phyloP scores from a whole-genome alignment of 2,329 filamentous ascomycete species.

The Sclerotinia glacialis region DNA sequence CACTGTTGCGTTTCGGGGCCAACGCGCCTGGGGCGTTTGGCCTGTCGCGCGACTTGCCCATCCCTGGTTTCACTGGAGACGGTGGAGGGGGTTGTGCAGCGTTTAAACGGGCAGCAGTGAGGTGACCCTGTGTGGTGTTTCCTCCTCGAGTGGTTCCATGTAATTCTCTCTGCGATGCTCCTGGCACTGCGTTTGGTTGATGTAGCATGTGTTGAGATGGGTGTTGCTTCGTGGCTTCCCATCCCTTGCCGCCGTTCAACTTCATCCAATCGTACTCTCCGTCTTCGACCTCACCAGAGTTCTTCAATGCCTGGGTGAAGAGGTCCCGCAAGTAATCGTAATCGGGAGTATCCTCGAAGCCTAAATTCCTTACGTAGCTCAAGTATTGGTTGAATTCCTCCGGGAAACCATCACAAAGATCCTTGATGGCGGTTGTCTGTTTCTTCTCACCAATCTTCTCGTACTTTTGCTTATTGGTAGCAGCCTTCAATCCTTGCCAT shows the following conservation, averaged over 20 bases:
- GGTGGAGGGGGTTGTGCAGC: conserved; percentile 86
- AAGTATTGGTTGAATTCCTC: conserved; percentile 98
- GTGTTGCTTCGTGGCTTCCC: conserved; percentile 70
- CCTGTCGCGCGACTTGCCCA: conserved; percentile 69
- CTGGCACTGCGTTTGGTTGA: conserved; percentile 57
- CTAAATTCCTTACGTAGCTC: conserved; percentile 93
- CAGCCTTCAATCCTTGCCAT: conserved; percentile 71
- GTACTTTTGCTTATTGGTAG: conserved; percentile 92
- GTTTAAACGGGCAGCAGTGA: conserved; percentile 88
- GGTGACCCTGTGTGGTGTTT: conserved; percentile 40
- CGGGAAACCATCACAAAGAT: conserved; percentile 92
- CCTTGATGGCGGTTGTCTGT: conserved; percentile 95
- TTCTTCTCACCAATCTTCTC: conserved; percentile 99
- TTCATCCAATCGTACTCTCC: conserved; percentile 99
- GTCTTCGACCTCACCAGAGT: conserved; percentile 90
- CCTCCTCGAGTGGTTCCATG: conserved; percentile 65
- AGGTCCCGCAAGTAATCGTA: conserved; percentile 97
- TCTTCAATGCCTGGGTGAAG: conserved; percentile 94
- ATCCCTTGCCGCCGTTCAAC: conserved; percentile 85
- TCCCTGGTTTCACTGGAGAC: conserved; percentile 75
- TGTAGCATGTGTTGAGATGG: conserved; percentile 65
- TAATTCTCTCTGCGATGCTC: conserved; percentile 80
- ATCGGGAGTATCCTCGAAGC: conserved; percentile 97
- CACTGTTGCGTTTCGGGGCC: conserved; percentile 73
- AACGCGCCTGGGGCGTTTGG: conserved; percentile 70